Evolutionary conservation across 768 basidiomycete species (phyloP), one percentile per base, ranked within the genome.

Genomic region (Hericium erinaceus): DNA sequence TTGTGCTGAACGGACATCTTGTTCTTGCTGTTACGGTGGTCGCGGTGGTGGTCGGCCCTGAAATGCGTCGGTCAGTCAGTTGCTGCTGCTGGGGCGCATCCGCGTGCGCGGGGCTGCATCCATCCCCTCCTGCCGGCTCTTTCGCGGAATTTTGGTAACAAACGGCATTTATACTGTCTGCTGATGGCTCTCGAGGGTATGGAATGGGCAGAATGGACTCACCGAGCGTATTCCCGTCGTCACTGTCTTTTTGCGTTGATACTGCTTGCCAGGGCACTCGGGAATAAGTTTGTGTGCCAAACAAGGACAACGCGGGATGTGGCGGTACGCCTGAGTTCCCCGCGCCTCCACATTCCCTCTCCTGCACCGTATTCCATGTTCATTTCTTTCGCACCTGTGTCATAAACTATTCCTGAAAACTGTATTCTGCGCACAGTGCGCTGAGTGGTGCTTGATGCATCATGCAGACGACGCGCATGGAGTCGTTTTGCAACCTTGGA

Each of bases 1-100:
- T 99, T 98, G 80, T 79, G 78, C 66, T 83, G 78, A 70, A 82
- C 66, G 67, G 89, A 90, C 88, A 91, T 91, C 70, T 79, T 80
- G 28, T 8, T 33, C 28, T 33, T 73, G 71, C 74, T 33, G 52
- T 33, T 24, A 26, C 20, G 20, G 54, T 55, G 22, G 56, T n/a
- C 56, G 52, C n/a, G 28, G 38, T 53, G 28, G 24, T 38, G 44
- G 18, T 20, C 20, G 44, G 48, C 33, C 33, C 48, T 56, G 55
- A 9, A 37, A 18, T n/a, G 16, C 18, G 22, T 20, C 39, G 39
- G 24, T 26, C 28, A 33, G 28, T 33, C 28, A n/a, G n/a, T n/a
- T n/a, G 28, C 28, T 28, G 28, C 28, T 28, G 28, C 28, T 28
- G 7, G 46, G 48, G 44, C 48, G 55, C 78, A 83, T 77, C 82